Base-by-base conservation (phyloP, 768 basidiomycete genomes). In the Boletus subparvulus region DNA sequence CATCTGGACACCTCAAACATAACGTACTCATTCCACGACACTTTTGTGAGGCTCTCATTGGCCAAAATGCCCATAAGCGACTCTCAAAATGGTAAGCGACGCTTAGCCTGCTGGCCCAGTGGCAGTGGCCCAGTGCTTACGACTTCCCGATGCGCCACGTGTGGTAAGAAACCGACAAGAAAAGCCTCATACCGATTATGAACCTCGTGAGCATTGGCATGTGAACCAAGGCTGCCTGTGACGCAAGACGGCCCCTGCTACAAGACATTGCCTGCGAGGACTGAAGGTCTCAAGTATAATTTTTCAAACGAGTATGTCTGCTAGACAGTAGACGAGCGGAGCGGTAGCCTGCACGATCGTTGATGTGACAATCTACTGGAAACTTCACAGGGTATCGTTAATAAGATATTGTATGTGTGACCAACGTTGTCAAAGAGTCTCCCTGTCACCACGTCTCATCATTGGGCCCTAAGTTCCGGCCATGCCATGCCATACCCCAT, bases 101-200 rank as follows among this genome's bases (percentile, higher is more conserved):
- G n/a, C n/a, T n/a, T n/a, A n/a, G n/a, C n/a, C n/a, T n/a, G n/a
- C n/a, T n/a, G n/a, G n/a, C n/a, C n/a, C n/a, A n/a, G n/a, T n/a
- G n/a, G n/a, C n/a, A n/a, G n/a, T n/a, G n/a, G n/a, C n/a, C n/a
- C n/a, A n/a, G n/a, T n/a, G n/a, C n/a, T n/a, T n/a, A n/a, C n/a
- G n/a, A n/a, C n/a, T n/a, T n/a, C n/a, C n/a, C n/a, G n/a, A n/a
- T n/a, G n/a, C n/a, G n/a, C 17, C 44, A 47, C 21, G 9, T 26
- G 24, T 16, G 16, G 33, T 9, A 54, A 78, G 36, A n/a, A 79
- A 78, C 50, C 74, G 77, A n/a, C 78, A 80, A 62, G 79, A 67
- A 19, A 74, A 74, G 3, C 61, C n/a, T 30, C 19, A 17, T 19
- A 5, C 21, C 12, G 6, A 19, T 21, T 33, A 11, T 32, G 37